Evolutionary conservation across 129 eudicot species (phyloP).

Genomic region (Mikania micrantha): DNA sequence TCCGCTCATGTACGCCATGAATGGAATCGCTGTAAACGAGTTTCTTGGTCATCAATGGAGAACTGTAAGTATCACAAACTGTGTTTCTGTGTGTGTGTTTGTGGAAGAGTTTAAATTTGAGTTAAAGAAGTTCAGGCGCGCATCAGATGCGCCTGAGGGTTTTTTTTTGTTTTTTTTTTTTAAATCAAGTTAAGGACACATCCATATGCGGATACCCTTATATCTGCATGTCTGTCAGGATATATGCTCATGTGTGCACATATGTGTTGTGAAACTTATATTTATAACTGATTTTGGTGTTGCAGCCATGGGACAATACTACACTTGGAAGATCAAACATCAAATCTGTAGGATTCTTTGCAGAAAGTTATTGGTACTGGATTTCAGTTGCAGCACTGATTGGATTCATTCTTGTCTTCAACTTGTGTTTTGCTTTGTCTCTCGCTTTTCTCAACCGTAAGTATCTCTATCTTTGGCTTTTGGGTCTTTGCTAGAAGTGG

Average conservation of each 20-base stretch:
- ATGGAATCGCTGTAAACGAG: conserved; percentile 69
- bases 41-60: conserved; percentile 67
- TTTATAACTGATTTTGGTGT: not conserved
- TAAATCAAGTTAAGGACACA: not conserved
- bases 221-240: not conserved
- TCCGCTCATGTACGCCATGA: conserved; percentile 79
- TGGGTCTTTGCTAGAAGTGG: not conserved
- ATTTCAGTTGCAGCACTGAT: conserved; percentile 45
- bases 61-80: conserved; percentile 35
- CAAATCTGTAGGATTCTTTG: conserved; percentile 43
- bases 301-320: conserved; percentile 15
- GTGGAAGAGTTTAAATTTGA: not conserved
- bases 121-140: not conserved
- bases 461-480: conserved; percentile 20
- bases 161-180: too few species aligned
- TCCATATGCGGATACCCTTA: too few species aligned
- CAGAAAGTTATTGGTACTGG: conserved; percentile 71
- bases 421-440: conserved; percentile 35
- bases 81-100: not conserved
- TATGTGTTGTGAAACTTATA: not conserved
- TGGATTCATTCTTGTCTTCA: conserved; percentile 51
- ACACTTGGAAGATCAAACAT: conserved; percentile 45
- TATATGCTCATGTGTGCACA: too few species aligned
- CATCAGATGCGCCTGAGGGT: too few species aligned
- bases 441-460: conserved; percentile 52